A percentile compares a stretch with the other conserved stretches of the same genome.
Evolutionary conservation across 768 basidiomycete genomes (phyloP).

Genomic region (Tricholoma bakamatsutake): DNA sequence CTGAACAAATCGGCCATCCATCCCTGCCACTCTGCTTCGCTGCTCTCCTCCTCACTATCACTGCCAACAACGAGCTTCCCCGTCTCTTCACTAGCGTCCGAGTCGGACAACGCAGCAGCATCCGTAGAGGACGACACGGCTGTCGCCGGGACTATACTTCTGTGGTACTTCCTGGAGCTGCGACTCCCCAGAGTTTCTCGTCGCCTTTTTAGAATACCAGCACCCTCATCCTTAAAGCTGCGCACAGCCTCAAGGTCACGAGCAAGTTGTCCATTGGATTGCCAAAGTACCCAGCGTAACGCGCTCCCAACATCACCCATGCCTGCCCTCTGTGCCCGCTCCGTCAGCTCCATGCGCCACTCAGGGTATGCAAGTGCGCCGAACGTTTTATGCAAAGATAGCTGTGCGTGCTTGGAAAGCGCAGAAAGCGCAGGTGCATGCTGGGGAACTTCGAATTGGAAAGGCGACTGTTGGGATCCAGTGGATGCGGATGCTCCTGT

Average conservation of each 20-base stretch:
- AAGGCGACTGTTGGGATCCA: conserved; percentile 8
- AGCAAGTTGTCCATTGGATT: conserved; percentile 8
- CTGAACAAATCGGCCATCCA: conserved; percentile 55
- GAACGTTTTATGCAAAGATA: conserved; percentile 17
- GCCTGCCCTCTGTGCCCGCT: conserved; percentile 50
- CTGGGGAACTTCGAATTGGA: conserved; percentile 5
- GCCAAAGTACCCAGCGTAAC: conserved; percentile 40
- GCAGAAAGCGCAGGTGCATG: conserved; percentile 14
- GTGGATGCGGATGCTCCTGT: not conserved
- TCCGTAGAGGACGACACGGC: conserved; percentile 7
- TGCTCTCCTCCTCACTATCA: conserved; percentile 38
- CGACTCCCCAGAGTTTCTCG: conserved; percentile 10
- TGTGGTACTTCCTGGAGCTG: conserved; percentile 16
- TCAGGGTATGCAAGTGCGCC: conserved; percentile 57
- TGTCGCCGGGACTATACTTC: conserved; percentile 11
- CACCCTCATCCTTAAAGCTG: conserved; percentile 15
- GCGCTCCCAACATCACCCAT: conserved; percentile 53
- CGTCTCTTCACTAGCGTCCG: conserved; percentile 18
- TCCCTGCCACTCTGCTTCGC: conserved; percentile 61
- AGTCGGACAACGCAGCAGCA: conserved; percentile 12
- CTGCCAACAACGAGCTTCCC: conserved; percentile 20
- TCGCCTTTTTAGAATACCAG: conserved; percentile 3
- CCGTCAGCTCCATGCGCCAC: conserved; percentile 50
- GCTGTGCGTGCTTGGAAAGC: conserved; percentile 11
- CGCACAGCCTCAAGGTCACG: conserved; percentile 17